Evolutionary conservation across 331 rosid species (phyloP).

Genomic region (Acacia concinna): DNA sequence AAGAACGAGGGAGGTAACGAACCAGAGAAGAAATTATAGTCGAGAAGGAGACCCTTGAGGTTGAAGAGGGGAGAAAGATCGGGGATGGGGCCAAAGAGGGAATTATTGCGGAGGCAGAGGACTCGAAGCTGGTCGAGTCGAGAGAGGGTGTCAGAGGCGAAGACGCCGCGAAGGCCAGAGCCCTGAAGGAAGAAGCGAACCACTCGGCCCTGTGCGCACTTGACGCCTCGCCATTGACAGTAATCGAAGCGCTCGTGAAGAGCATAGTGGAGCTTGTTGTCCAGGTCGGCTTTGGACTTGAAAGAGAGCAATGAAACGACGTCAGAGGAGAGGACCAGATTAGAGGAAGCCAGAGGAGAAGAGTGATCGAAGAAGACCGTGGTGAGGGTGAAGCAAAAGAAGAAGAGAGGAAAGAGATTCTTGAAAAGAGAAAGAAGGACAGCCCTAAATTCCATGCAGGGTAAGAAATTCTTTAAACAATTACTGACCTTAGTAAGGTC

Average conservation of each 20-base stretch:
- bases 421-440: too few species aligned
- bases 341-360: slow-evolving; percentile 7
- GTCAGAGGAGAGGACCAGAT: slow-evolving; percentile 46
- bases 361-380: not conserved
- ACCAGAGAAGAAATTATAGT: slow-evolving; percentile 62
- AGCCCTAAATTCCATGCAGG: too few species aligned
- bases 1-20: slow-evolving; percentile 66
- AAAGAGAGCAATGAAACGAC: slow-evolving; percentile 70
- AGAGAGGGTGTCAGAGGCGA: slow-evolving; percentile 55
- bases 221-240: slow-evolving; percentile 90
- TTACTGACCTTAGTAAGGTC: too few species aligned
- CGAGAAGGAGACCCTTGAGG: slow-evolving; percentile 67
- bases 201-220: slow-evolving; percentile 75
- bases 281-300: slow-evolving; percentile 70
- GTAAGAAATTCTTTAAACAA: too few species aligned
- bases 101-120: slow-evolving; percentile 71
- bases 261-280: slow-evolving; percentile 61
- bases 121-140: slow-evolving; percentile 84
- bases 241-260: slow-evolving; percentile 71
- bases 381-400: not conserved
- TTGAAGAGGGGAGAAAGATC: slow-evolving; percentile 68
- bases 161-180: slow-evolving; percentile 54
- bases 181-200: slow-evolving; percentile 54
- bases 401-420: not conserved
- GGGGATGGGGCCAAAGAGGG: slow-evolving; percentile 77